Conservation (phyloP, 202 grass and related monocot genomes). For the Setaria italica region DNA sequence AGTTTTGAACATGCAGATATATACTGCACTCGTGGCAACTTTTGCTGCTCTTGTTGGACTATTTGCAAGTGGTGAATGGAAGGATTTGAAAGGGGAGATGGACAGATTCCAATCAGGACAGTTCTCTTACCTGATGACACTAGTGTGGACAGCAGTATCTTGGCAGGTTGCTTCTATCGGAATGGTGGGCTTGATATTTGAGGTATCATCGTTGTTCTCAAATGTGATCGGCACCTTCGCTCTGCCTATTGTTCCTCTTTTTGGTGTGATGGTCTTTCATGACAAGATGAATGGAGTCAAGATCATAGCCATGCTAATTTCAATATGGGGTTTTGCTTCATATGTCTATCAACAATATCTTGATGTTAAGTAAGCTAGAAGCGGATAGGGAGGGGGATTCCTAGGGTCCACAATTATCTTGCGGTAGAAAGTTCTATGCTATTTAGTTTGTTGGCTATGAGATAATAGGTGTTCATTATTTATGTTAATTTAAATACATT, state of each 20-base stretch:
- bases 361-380: slow-evolving; percentile 60
- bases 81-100: slow-evolving; percentile 68
- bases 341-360: slow-evolving; percentile 81
- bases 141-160: slow-evolving; percentile 65
- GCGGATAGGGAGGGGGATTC: slow-evolving; percentile 20
- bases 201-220: slow-evolving; percentile 78
- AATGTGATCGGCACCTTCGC: slow-evolving; percentile 66
- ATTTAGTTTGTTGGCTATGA: slow-evolving; percentile 37
- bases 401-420: slow-evolving; percentile 9
- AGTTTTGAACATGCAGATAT: slow-evolving; percentile 89
- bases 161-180: slow-evolving; percentile 81
- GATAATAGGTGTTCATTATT: slow-evolving; percentile 23
- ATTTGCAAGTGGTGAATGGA: slow-evolving; percentile 86
- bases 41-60: slow-evolving; percentile 56
- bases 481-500: slow-evolving; percentile 20
- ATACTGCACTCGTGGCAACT: slow-evolving; percentile 57
- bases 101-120: slow-evolving; percentile 65
- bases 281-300: slow-evolving; percentile 82
- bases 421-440: slow-evolving; percentile 31
- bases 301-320: slow-evolving; percentile 72
- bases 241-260: slow-evolving; percentile 68
- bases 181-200: slow-evolving; percentile 74
- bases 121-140: slow-evolving; percentile 84
- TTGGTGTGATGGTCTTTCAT: slow-evolving; percentile 74
- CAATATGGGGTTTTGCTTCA: slow-evolving; percentile 76